Conservation (phyloP, 2,329 filamentous ascomycete species). For the Ophiostoma sp. region DNA sequence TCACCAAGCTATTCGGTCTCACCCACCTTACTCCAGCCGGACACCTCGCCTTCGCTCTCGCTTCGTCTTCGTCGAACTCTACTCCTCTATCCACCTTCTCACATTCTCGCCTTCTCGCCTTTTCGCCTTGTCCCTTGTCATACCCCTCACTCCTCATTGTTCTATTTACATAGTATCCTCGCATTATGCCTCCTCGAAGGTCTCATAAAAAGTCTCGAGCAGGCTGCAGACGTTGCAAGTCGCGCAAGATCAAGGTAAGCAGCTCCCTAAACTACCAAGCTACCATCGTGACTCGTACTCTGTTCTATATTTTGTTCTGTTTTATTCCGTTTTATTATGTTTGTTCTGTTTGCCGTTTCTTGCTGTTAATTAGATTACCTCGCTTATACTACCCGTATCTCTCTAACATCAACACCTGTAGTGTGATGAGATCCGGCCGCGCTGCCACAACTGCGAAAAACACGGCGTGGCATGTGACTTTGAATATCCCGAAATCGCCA, state of each 20-base stretch:
- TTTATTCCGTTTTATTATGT: not conserved
- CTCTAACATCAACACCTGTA: conserved; percentile 29
- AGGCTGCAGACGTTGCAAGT: conserved; percentile 62
- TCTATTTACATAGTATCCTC: not conserved
- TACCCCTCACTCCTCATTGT: no score
- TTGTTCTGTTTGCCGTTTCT: not conserved
- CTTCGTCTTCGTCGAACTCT: not conserved
- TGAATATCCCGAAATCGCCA: conserved; percentile 46
- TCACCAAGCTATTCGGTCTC: not conserved
- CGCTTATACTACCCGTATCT: not conserved
- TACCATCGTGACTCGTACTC: not conserved
- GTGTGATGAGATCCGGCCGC: conserved; percentile 62
- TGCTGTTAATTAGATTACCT: not conserved
- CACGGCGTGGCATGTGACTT: conserved; percentile 64
- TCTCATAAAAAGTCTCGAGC: conserved; percentile 67
- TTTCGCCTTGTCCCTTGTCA: not conserved
- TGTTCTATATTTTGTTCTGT: not conserved
- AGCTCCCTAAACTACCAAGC: not conserved
- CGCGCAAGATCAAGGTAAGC: conserved; percentile 64
- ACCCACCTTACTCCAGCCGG: not conserved
- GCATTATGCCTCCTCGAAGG: conserved; percentile 56
- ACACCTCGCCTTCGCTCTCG: not conserved
- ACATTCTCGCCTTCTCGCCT: not conserved
- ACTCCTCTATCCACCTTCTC: not conserved
- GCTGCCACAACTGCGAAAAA: conserved; percentile 61